Conservation (phyloP, 1,139 yeast species). For the Insectozyma bohioensis region DNA sequence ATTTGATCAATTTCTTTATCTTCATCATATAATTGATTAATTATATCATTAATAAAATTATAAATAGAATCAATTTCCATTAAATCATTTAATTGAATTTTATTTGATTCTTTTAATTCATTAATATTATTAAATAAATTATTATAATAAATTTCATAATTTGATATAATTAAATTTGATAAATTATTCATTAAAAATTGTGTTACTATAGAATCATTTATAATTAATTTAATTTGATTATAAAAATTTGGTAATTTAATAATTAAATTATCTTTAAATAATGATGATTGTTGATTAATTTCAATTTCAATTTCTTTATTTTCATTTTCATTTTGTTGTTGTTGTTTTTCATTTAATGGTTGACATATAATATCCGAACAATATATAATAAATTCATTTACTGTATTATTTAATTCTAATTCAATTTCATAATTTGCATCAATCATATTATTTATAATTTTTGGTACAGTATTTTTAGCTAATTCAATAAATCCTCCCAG, state of each 20-base stretch:
- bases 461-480: constrained; percentile 73
- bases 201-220: constrained; percentile 35
- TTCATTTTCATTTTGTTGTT: constrained; percentile 12
- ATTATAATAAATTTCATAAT: constrained; percentile 34
- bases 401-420: constrained; percentile 66
- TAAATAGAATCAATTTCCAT: constrained; percentile 60
- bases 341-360: constrained; percentile 26
- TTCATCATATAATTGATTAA: constrained; percentile 21
- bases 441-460: constrained; percentile 79
- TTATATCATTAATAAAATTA: constrained; percentile 35
- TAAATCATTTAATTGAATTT: constrained; percentile 31
- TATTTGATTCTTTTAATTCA: constrained; percentile 14
- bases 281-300: constrained; percentile 17
- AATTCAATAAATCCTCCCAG: constrained; percentile 53
- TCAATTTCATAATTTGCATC: constrained; percentile 83
- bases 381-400: constrained; percentile 57
- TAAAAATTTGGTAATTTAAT: constrained; percentile 56
- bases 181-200: constrained; percentile 34
- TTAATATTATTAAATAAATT: constrained; percentile 17
- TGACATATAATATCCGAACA: constrained; percentile 37
- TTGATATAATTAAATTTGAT: constrained; percentile 26
- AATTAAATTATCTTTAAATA: constrained; percentile 51
- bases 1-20: constrained; percentile 19
- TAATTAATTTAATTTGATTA: constrained; percentile 48
- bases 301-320: constrained; percentile 25